Conservation (phyloP, 2,329 filamentous ascomycete species). For the Didymella arachidicola region DNA sequence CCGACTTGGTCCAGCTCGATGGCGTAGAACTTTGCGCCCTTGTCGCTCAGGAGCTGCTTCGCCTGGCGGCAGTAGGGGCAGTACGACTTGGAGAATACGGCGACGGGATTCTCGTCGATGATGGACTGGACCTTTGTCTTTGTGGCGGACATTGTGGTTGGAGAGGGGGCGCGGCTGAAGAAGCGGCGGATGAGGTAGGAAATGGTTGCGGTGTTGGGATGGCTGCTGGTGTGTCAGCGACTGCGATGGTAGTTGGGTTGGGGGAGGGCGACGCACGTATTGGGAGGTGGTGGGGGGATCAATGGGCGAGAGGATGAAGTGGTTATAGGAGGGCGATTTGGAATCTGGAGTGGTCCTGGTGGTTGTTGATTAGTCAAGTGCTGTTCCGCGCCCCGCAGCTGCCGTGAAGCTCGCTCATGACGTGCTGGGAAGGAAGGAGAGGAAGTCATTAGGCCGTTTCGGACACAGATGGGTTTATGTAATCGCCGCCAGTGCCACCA, state of each 20-base stretch:
- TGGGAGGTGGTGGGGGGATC: neutral
- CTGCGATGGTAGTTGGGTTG: neutral
- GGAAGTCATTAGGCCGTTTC: conserved; percentile 23
- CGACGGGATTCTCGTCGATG: conserved; percentile 88
- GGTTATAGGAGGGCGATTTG: conserved; percentile 26
- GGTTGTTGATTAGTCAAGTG: conserved; percentile 30
- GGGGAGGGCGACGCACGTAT: neutral
- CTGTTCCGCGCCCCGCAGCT: conserved; percentile 43
- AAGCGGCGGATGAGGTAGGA: conserved; percentile 72
- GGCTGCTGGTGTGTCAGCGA: neutral
- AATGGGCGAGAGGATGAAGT: neutral
- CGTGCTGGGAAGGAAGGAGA: conserved; percentile 39
- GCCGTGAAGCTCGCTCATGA: conserved; percentile 35
- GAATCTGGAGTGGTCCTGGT: conserved; percentile 23
- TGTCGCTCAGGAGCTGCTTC: conserved; percentile 75
- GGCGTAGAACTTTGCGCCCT: conserved; percentile 75
- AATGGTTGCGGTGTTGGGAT: conserved; percentile 59
- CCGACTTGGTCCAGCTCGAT: conserved; percentile 87
- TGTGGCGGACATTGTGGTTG: conserved; percentile 80
- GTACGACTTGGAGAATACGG: conserved; percentile 96
- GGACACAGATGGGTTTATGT: conserved; percentile 25
- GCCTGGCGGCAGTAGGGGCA: conserved; percentile 89
- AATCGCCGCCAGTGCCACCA: conserved; percentile 11
- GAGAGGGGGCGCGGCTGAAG: conserved; percentile 67
- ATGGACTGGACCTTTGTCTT: conserved; percentile 83